phyloP scores from a whole-genome alignment of 441 rosid genomes.

The Pelargonium australe region DNA sequence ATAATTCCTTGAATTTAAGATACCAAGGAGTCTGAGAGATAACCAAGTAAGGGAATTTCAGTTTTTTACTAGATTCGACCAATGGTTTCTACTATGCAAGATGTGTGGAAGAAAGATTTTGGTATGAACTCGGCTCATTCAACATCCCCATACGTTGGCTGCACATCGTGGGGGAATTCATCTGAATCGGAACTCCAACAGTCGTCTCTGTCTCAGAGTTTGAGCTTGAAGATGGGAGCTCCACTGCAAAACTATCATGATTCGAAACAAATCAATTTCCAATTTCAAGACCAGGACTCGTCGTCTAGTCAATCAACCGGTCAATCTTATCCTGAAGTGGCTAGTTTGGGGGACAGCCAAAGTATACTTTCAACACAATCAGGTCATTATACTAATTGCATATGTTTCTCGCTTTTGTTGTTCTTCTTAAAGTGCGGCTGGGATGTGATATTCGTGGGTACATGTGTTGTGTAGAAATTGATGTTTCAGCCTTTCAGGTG shows the following conservation, averaged over 20 bases:
- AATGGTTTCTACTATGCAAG: constrained; percentile 27
- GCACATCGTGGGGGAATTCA: constrained; percentile 38
- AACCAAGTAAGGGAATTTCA: background rate
- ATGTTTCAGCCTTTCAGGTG: no score
- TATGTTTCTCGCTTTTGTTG: constrained; percentile 2
- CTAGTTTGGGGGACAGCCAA: constrained; percentile 41
- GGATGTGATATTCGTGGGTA: background rate
- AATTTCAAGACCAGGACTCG: constrained; percentile 56
- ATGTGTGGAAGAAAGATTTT: constrained; percentile 33
- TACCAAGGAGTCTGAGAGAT: no score
- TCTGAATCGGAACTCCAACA: constrained; percentile 26
- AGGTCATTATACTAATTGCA: constrained; percentile 25
- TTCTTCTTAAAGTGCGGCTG: background rate
- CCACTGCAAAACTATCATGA: constrained; percentile 28
- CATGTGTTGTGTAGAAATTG: background rate
- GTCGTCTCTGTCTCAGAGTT: constrained; percentile 31
- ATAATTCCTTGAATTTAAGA: no score
- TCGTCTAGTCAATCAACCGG: constrained; percentile 60
- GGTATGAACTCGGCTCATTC: constrained; percentile 20
- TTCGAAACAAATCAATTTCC: constrained; percentile 41
- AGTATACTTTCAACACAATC: constrained; percentile 25
- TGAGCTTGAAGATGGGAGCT: constrained; percentile 48
- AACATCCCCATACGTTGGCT: constrained; percentile 26
- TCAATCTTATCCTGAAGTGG: constrained; percentile 58
- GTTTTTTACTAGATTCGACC: constrained; percentile 17